These are phyloP conservation scores for Aspergillus novoparasiticus DNA, from an alignment of 2,329 filamentous ascomycete genomes.

Conservation along the genomic window DNA sequence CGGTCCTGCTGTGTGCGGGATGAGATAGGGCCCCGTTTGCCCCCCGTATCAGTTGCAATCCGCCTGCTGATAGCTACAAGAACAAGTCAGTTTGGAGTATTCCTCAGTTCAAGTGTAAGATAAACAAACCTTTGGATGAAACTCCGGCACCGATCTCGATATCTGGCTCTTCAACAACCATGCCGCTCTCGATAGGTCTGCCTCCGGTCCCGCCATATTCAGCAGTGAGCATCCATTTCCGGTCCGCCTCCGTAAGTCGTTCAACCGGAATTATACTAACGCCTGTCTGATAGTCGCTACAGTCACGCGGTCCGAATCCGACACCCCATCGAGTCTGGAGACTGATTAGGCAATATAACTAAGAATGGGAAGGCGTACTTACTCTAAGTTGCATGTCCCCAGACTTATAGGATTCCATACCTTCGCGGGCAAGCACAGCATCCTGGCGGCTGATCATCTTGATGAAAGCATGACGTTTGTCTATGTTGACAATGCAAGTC, in stretches of 20 bases:
- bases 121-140: conserved; percentile 74
- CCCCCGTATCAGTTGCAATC: conserved; percentile 54
- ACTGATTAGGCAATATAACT: conserved; percentile 27
- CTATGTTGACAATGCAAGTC: conserved; percentile 96
- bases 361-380: conserved; percentile 37
- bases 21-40: conserved; percentile 52
- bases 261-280: conserved; percentile 91
- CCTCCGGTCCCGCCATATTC: conserved; percentile 93
- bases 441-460: conserved; percentile 94
- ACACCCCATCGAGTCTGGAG: conserved; percentile 91
- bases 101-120: background rate
- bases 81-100: conserved; percentile 13
- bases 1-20: conserved; percentile 41
- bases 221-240: conserved; percentile 95
- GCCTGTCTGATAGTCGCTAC: conserved; percentile 91
- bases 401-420: conserved; percentile 78
- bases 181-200: conserved; percentile 73
- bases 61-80: conserved; percentile 52
- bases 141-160: conserved; percentile 98
- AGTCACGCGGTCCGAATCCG: conserved; percentile 93
- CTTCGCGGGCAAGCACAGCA: conserved; percentile 79
- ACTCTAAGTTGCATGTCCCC: conserved; percentile 73
- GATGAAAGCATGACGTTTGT: conserved; percentile 97
- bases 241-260: conserved; percentile 91
- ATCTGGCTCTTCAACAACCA: conserved; percentile 95